A percentile compares a stretch with the other conserved stretches of the same genome.
These are phyloP conservation scores for Diospyros lotus DNA, from an alignment of 148 eudicot genomes.

Conservation along the genomic window DNA sequence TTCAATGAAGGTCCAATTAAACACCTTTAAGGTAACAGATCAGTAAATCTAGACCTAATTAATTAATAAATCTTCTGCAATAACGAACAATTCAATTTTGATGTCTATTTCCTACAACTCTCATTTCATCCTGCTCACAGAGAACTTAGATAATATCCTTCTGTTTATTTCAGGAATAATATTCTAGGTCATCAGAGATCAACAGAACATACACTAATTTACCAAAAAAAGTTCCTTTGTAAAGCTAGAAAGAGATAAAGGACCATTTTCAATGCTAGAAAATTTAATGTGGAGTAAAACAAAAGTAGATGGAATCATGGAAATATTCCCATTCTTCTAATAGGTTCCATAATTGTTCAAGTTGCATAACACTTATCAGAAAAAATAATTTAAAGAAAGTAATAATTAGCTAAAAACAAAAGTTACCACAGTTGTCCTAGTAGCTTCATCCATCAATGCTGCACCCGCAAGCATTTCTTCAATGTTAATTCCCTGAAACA, in stretches of 20 bases:
- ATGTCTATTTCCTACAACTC: neutral
- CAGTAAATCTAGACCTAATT: neutral
- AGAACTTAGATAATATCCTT: too few species aligned
- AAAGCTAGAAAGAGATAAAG: neutral
- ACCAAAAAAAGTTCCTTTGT: neutral
- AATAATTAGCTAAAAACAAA: neutral
- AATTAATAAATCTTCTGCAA: neutral
- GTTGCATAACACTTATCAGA: too few species aligned
- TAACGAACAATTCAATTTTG: neutral
- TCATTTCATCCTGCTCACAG: neutral
- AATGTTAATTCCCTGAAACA: slow-evolving; percentile 77
- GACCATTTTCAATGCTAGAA: neutral
- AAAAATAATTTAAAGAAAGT: neutral
- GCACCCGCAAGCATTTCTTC: slow-evolving; percentile 96
- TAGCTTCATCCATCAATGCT: slow-evolving; percentile 89
- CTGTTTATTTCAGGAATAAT: neutral
- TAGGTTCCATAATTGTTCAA: neutral
- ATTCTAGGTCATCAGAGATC: neutral
- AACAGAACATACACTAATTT: too few species aligned
- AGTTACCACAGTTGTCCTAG: slow-evolving; percentile 64
- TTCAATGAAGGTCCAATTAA: neutral
- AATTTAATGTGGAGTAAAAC: neutral
- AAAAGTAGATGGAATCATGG: neutral
- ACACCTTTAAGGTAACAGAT: neutral
- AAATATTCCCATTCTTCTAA: neutral